Evolutionary conservation across 345 rosid species (phyloP).

Genomic region (Brassica napus): DNA sequence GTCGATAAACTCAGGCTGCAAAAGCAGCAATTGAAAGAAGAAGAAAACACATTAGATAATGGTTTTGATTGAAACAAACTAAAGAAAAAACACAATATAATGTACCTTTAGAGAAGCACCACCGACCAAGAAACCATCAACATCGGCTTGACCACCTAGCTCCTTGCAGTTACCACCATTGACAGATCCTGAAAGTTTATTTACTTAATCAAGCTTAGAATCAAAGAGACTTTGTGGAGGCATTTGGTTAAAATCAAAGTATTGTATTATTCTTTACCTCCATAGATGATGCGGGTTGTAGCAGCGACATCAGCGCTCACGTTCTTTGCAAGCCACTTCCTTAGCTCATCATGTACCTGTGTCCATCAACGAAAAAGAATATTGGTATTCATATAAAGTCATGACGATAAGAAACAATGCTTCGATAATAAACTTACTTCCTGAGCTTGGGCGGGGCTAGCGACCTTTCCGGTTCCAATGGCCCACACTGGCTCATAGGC

Average conservation of each 20-base stretch:
- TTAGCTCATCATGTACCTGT: slow-evolving; percentile 78
- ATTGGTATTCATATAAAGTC: background rate
- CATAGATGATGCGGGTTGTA: slow-evolving; percentile 78
- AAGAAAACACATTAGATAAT: background rate
- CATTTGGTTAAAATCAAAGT: background rate
- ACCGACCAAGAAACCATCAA: slow-evolving; percentile 91
- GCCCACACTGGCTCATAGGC: slow-evolving; percentile 99
- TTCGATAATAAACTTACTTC: slow-evolving; percentile 56
- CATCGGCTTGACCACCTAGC: slow-evolving; percentile 69
- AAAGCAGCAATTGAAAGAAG: background rate
- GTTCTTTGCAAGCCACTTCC: slow-evolving; percentile 82
- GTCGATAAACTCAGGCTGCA: slow-evolving; percentile 45
- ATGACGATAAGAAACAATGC: slow-evolving; percentile 2
- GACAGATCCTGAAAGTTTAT: slow-evolving; percentile 60
- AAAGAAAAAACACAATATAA: background rate
- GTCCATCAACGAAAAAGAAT: background rate
- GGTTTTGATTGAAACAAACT: background rate
- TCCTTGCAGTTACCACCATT: slow-evolving; percentile 85
- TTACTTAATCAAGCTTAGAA: slow-evolving; percentile 4
- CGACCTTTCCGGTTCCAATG: slow-evolving; percentile 93
- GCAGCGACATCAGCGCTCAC: slow-evolving; percentile 70
- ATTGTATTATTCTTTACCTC: slow-evolving; percentile 56
- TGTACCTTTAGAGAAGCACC: slow-evolving; percentile 84
- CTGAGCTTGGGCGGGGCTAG: slow-evolving; percentile 89
- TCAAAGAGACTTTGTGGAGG: background rate